phyloP scores from a whole-genome alignment of 306 rosid genomes.

The Cicer bijugum region DNA sequence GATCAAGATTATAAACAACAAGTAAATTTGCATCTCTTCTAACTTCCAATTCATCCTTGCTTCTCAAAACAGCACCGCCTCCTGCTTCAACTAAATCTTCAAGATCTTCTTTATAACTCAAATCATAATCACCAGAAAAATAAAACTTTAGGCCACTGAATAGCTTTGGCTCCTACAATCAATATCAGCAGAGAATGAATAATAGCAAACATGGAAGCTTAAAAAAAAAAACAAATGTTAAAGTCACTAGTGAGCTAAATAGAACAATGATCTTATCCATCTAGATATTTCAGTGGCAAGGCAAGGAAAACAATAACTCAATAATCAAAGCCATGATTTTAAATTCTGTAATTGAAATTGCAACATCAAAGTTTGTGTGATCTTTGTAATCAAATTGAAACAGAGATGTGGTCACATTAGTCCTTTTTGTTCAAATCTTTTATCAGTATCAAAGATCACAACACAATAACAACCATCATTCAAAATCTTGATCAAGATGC shows the following conservation, averaged over 20 bases:
- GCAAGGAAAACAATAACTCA: neutral
- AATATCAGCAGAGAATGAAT: conserved; percentile 30
- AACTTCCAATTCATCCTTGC: conserved; percentile 57
- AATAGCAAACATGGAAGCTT: neutral
- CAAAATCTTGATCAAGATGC: conserved; percentile 20
- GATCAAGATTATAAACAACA: conserved; percentile 79
- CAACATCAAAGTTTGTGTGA: neutral
- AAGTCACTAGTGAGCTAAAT: conserved; percentile 9
- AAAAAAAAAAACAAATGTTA: neutral
- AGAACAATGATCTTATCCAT: conserved; percentile 31
- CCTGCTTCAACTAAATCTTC: conserved; percentile 67
- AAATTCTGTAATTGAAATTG: conserved; percentile 4
- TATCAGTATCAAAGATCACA: neutral
- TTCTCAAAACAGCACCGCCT: conserved; percentile 66
- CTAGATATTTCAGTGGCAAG: conserved; percentile 31
- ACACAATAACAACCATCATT: neutral
- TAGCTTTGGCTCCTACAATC: conserved; percentile 70
- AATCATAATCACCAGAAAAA: conserved; percentile 71
- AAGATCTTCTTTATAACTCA: conserved; percentile 65
- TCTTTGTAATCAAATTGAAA: neutral
- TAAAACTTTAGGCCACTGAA: conserved; percentile 67
- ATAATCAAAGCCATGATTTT: neutral
- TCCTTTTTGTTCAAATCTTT: neutral
- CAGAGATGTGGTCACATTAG: neutral
- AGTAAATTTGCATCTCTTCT: conserved; percentile 48